phyloP scores from a whole-genome alignment of 2,329 filamentous ascomycete species.

The Nothophoma quercina region DNA sequence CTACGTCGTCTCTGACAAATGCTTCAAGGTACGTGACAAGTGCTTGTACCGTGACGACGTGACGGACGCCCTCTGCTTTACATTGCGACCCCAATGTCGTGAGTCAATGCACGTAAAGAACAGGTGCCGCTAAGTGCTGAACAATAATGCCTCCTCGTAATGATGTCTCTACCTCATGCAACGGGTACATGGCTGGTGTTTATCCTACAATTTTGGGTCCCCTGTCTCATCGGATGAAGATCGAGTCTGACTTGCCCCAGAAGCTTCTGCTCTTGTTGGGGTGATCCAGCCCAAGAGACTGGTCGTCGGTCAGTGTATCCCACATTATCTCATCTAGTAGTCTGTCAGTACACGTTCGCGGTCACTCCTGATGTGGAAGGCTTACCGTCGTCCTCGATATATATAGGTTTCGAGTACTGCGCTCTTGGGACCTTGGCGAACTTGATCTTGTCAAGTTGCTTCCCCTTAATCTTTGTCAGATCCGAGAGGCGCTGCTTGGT shows the following conservation, averaged over 20 bases:
- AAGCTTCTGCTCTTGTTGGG: conserved; percentile 67
- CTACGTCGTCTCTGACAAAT: background rate
- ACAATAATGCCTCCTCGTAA: conserved; percentile 17
- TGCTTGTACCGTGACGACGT: background rate
- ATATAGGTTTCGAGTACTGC: conserved; percentile 78
- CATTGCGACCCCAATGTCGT: conserved; percentile 5
- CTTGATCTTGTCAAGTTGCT: conserved; percentile 98
- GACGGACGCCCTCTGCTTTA: background rate
- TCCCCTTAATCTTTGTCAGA: conserved; percentile 93
- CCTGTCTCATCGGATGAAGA: conserved; percentile 63
- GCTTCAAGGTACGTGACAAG: background rate
- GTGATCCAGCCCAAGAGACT: conserved; percentile 65
- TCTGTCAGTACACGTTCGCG: conserved; percentile 15
- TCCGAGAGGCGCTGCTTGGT: conserved; percentile 95
- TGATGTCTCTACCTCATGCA: conserved; percentile 14
- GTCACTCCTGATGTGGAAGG: conserved; percentile 2
- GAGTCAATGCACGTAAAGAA: background rate
- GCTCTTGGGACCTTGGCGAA: conserved; percentile 76
- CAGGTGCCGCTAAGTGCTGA: conserved; percentile 1
- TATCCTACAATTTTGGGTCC: conserved; percentile 33
- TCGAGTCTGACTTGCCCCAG: conserved; percentile 68
- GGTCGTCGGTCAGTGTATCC: conserved; percentile 52
- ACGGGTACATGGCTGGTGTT: conserved; percentile 8
- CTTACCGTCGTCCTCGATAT: conserved; percentile 83
- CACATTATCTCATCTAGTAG: conserved; percentile 55